A percentile compares a stretch with the other conserved stretches of the same genome.
Conservation (phyloP, 176 grass and related monocot species). For the Alloteropsis semialata region DNA sequence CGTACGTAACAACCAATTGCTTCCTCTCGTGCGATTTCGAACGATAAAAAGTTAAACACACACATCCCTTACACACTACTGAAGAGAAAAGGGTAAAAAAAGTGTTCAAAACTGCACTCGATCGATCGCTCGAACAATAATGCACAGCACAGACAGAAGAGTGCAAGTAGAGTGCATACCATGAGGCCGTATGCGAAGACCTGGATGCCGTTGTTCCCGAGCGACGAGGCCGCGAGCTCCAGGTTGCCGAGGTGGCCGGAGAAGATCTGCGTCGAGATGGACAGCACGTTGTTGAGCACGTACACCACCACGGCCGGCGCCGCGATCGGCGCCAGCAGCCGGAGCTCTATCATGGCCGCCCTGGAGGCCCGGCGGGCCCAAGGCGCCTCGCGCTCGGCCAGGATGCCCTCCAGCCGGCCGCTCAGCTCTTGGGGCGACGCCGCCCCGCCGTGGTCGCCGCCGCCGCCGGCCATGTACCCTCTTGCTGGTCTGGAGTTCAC, state of each 20-base stretch:
- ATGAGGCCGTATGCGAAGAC: conserved; percentile 79
- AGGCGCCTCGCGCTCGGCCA: conserved; percentile 22
- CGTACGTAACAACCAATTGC: no score
- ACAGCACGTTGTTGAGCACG: conserved; percentile 61
- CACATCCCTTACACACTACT: no score
- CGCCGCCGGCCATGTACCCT: background rate
- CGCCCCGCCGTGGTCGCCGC: background rate
- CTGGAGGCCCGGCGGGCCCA: background rate
- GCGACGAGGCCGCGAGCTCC: conserved; percentile 70
- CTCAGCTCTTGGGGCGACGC: background rate
- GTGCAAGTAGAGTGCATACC: no score
- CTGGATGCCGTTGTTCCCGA: conserved; percentile 75
- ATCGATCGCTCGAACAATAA: no score
- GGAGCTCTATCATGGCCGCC: conserved; percentile 12
- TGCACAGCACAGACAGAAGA: no score
- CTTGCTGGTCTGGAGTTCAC: background rate
- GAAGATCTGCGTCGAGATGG: conserved; percentile 66
- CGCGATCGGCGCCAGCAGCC: conserved; percentile 8
- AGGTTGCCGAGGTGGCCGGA: conserved; percentile 66
- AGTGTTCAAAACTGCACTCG: no score
- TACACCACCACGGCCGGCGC: conserved; percentile 54
- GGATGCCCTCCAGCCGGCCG: conserved; percentile 48
- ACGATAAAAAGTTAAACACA: no score
- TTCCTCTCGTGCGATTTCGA: no score
- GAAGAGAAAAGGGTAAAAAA: no score